phyloP scores from a whole-genome alignment of 2,329 filamentous ascomycete genomes.

The Ceratocystiopsis sp. region DNA sequence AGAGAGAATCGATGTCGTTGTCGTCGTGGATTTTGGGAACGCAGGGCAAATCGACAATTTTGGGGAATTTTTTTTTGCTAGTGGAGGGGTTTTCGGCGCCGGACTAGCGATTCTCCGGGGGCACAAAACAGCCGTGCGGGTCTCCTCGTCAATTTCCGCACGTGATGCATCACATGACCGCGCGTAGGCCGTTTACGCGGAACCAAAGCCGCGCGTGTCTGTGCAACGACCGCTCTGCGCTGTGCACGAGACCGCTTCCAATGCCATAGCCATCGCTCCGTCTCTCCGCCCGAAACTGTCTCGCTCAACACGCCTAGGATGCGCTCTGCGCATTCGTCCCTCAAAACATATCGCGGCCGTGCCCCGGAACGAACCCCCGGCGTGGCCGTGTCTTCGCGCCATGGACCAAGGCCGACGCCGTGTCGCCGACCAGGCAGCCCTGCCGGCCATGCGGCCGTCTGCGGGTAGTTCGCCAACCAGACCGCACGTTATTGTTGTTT shows the following conservation, averaged over 20 bases:
- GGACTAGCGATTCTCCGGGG: not conserved
- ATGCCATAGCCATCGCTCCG: too few relatives aligned
- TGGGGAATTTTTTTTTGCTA: not conserved
- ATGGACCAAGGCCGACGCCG: too few relatives aligned
- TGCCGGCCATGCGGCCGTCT: not conserved
- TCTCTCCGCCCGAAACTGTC: constrained; percentile 13
- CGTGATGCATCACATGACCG: constrained; percentile 15
- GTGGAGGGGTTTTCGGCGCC: too few relatives aligned
- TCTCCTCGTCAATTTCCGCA: not conserved
- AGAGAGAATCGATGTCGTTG: not conserved
- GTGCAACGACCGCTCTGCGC: too few relatives aligned
- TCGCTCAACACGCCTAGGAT: constrained; percentile 18
- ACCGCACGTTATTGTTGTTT: too few relatives aligned
- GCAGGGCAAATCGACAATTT: not conserved
- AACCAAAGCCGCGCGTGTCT: too few relatives aligned
- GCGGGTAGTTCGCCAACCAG: not conserved
- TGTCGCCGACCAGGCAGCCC: not conserved
- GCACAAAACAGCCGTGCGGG: constrained; percentile 6
- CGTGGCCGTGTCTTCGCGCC: too few relatives aligned
- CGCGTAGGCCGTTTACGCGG: constrained; percentile 6
- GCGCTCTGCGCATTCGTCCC: constrained; percentile 27
- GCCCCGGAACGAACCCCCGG: too few relatives aligned
- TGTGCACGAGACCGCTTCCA: too few relatives aligned
- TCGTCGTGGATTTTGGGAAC: too few relatives aligned
- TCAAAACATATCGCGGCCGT: too few relatives aligned